Evolutionary conservation across 2,329 filamentous ascomycete genomes (phyloP).

Genomic region (Cordyceps tenuipes): DNA sequence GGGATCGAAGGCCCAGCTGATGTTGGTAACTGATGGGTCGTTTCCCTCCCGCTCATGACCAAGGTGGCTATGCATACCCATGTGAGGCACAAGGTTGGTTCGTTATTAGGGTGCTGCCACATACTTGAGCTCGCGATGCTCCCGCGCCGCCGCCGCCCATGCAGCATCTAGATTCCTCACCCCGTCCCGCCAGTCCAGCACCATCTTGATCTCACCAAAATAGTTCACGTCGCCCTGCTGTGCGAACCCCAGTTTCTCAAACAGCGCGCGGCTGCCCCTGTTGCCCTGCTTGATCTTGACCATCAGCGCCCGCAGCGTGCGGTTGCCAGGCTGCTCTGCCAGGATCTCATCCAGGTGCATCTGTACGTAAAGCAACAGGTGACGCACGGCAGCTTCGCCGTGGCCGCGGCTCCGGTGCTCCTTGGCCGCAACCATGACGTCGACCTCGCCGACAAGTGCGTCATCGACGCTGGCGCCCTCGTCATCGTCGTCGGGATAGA

Average conservation of each 20-base stretch:
- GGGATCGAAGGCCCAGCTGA: too few species aligned
- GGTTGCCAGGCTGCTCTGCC: constrained; percentile 20
- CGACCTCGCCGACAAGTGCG: constrained; percentile 59
- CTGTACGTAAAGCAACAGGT: constrained; percentile 62
- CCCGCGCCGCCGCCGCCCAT: constrained; percentile 13
- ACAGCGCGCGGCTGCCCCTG: constrained; percentile 40
- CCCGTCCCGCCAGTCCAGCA: constrained; percentile 26
- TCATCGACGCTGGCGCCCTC: constrained; percentile 13
- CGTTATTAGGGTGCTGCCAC: not conserved
- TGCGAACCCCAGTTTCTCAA: constrained; percentile 42
- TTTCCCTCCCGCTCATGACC: too few species aligned
- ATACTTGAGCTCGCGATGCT: constrained; percentile 1
- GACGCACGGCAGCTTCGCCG: constrained; percentile 55
- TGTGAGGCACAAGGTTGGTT: not conserved
- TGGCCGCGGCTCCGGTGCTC: constrained; percentile 52
- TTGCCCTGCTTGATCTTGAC: constrained; percentile 53
- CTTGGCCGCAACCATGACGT: constrained; percentile 72
- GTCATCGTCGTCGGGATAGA: constrained; percentile 51
- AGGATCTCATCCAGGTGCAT: constrained; percentile 46
- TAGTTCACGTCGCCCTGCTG: constrained; percentile 48
- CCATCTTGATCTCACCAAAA: constrained; percentile 51
- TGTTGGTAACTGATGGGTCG: too few species aligned
- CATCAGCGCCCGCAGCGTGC: constrained; percentile 40
- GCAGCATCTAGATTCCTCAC: constrained; percentile 18
- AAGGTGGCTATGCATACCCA: too few species aligned